These are phyloP conservation scores for Hygrophoropsis aurantiaca DNA, from an alignment of 768 basidiomycete species.

Conservation along the genomic window DNA sequence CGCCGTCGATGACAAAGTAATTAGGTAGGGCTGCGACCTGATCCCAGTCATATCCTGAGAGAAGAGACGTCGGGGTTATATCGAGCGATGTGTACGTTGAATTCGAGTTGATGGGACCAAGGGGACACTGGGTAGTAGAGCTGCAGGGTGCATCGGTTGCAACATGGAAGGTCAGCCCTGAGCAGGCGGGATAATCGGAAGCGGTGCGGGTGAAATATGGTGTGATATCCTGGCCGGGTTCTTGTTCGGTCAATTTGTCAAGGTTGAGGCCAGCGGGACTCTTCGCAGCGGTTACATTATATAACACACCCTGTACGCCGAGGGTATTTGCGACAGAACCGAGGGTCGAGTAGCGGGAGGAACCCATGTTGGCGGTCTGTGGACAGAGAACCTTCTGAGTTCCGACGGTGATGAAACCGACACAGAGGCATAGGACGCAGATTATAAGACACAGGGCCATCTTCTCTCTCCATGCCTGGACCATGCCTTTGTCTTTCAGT, in stretches of 20 bases:
- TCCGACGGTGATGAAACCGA: slow-evolving; percentile 94
- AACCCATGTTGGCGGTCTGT: slow-evolving; percentile 41
- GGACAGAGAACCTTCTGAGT: slow-evolving; percentile 93
- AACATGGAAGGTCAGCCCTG: slow-evolving; percentile 57
- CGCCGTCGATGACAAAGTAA: slow-evolving; percentile 90
- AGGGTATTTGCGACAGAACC: slow-evolving; percentile 63
- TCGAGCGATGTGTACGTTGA: slow-evolving; percentile 60
- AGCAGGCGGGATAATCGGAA: slow-evolving; percentile 65
- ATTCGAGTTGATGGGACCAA: slow-evolving; percentile 56
- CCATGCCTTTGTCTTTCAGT: slow-evolving; percentile 70
- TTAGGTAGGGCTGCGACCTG: slow-evolving; percentile 72
- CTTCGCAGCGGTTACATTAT: slow-evolving; percentile 62
- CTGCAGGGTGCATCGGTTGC: slow-evolving; percentile 79
- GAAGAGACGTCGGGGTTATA: slow-evolving; percentile 62
- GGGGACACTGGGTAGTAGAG: slow-evolving; percentile 58
- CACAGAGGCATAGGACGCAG: slow-evolving; percentile 65
- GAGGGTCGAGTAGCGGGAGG: slow-evolving; percentile 48
- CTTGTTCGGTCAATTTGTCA: slow-evolving; percentile 47
- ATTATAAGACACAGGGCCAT: slow-evolving; percentile 90
- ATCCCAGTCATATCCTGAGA: slow-evolving; percentile 89
- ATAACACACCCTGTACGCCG: slow-evolving; percentile 73
- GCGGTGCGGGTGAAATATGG: slow-evolving; percentile 72
- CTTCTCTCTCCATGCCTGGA: slow-evolving; percentile 98
- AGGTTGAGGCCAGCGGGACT: slow-evolving; percentile 56
- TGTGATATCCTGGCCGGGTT: slow-evolving; percentile 89